Conservation (phyloP, 169 alveolate species). For the Cryptosporidium canis region DNA sequence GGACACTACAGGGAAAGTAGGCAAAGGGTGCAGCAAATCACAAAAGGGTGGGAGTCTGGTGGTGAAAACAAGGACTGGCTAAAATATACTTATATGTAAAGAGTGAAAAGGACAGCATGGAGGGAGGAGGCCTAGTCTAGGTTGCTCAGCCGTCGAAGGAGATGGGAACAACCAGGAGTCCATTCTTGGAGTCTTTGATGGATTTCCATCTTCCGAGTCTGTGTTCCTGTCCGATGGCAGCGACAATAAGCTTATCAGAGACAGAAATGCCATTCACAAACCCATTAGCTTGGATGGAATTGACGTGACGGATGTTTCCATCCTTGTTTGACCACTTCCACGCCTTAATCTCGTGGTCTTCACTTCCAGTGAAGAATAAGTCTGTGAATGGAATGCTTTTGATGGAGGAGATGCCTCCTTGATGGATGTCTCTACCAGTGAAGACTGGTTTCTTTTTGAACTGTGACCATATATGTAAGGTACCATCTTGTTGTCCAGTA, state of each 20-base stretch:
- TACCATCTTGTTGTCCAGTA: slow-evolving; percentile 59
- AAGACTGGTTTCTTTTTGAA: slow-evolving; percentile 46
- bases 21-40: neutral
- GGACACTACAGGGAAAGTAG: neutral
- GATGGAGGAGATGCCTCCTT: slow-evolving; percentile 24
- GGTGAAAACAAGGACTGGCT: neutral
- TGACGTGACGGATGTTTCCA: neutral
- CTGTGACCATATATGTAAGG: slow-evolving; percentile 53
- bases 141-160: neutral
- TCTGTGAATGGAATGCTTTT: slow-evolving; percentile 60
- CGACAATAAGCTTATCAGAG: slow-evolving; percentile 37
- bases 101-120: neutral
- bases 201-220: slow-evolving; percentile 70
- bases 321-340: slow-evolving; percentile 25
- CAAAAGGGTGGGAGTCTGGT: neutral
- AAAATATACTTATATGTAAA: neutral
- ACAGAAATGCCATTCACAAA: slow-evolving; percentile 55
- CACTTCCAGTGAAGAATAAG: slow-evolving; percentile 57
- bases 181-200: slow-evolving; percentile 39
- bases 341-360: slow-evolving; percentile 33
- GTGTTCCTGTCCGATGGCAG: slow-evolving; percentile 72
- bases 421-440: neutral
- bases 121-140: neutral
- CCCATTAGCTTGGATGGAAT: slow-evolving; percentile 1
- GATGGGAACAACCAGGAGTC: slow-evolving; percentile 20